phyloP scores from a whole-genome alignment of 2,329 filamentous ascomycete species.

The Verticillium nonalfalfae region DNA sequence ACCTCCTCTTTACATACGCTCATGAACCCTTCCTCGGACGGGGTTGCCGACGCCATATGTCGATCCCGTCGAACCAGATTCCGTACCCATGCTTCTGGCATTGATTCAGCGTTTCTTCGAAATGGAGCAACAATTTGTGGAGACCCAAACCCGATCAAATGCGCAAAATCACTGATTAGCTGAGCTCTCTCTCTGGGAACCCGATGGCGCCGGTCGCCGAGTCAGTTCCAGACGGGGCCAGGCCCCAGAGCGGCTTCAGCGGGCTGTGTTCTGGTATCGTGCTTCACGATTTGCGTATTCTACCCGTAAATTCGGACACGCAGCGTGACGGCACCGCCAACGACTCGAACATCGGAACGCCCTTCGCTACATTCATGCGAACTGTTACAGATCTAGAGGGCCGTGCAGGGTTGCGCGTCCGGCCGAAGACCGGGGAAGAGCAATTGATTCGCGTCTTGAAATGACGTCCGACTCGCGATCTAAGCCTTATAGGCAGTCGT shows the following conservation, averaged over 20 bases:
- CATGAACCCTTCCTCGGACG: too few species aligned
- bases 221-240: neutral
- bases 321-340: neutral
- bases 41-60: too few species aligned
- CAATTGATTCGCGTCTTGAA: neutral
- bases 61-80: too few species aligned
- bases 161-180: neutral
- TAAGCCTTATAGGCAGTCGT: neutral
- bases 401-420: neutral
- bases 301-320: neutral
- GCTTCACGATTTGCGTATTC: neutral
- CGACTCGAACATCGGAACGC: too few species aligned
- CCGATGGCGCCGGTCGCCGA: neutral
- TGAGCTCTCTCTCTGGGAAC: slow-evolving; percentile 1
- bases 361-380: neutral
- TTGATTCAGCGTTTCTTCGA: neutral
- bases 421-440: neutral
- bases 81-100: neutral
- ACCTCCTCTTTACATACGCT: too few species aligned
- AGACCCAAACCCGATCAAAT: neutral
- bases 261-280: neutral
- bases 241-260: neutral
- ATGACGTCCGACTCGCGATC: neutral
- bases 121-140: neutral
- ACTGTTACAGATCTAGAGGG: neutral